These are phyloP conservation scores for Neodidymelliopsis sp. DNA, from an alignment of 2,329 filamentous ascomycete species.

Conservation along the genomic window DNA sequence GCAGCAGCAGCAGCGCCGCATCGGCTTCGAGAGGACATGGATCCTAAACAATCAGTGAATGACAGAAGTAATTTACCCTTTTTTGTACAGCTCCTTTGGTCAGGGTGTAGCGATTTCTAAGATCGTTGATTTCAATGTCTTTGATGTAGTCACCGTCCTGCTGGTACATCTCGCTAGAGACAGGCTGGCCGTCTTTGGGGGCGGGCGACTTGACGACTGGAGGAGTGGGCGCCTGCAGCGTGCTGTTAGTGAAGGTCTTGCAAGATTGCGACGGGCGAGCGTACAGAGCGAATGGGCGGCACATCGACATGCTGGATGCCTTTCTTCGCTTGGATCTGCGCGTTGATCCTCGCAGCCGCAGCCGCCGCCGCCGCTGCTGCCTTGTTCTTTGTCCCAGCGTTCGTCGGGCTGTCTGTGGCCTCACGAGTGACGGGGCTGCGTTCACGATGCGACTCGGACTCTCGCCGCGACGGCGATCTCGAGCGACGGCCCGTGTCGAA, in stretches of 20 bases:
- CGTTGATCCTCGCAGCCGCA: conserved; percentile 65
- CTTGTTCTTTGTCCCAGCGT: conserved; percentile 63
- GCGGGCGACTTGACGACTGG: conserved; percentile 63
- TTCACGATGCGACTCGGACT: conserved; percentile 74
- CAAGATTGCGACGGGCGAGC: conserved; percentile 19
- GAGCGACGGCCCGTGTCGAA: conserved; percentile 72
- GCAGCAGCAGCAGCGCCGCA: conserved; percentile 47
- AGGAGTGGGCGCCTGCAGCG: conserved; percentile 54
- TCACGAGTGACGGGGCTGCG: conserved; percentile 76
- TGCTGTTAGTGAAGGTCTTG: conserved; percentile 28
- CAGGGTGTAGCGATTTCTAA: conserved; percentile 94
- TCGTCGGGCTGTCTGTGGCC: conserved; percentile 55
- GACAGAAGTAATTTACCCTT: conserved; percentile 91
- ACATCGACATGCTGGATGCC: conserved; percentile 91
- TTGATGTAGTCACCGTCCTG: conserved; percentile 98
- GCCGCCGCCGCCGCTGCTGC: conserved; percentile 82
- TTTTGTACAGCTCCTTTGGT: conserved; percentile 98
- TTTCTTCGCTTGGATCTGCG: conserved; percentile 68
- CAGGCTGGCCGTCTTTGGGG: conserved; percentile 54
- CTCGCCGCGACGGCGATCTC: conserved; percentile 74
- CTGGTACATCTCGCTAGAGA: conserved; percentile 85
- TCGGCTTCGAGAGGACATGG: conserved; percentile 44
- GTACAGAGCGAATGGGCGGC: conserved; percentile 74
- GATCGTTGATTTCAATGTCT: conserved; percentile 98
- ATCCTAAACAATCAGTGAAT: conserved; percentile 70